Base-by-base conservation (phyloP, 164 flowering plant genomes). In the Protea cynaroides region DNA sequence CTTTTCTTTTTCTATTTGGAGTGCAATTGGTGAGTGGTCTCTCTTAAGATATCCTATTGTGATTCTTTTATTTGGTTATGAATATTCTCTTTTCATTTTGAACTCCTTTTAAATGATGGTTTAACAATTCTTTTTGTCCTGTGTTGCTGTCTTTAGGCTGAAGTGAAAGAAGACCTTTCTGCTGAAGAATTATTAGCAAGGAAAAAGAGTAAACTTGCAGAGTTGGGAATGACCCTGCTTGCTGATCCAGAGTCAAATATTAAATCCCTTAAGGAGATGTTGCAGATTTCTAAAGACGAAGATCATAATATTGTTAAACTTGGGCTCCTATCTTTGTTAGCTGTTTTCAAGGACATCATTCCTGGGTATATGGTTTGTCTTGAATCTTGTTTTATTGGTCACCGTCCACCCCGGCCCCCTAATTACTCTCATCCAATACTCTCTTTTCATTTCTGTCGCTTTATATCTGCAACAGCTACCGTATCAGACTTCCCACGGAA, bases 401-500 rank as follows among this genome's bases (percentile, higher is more conserved):
- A 5, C 34, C 5, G 34, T 29, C 34, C 34, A 29, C 34, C 5
- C 4, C 34, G 34, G 5, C 34, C 34, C 34, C 55, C 34, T 18
- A 1, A 24, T 34, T 19, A 9, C 43, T 3, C 54, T 29, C 49
- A 21, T 56, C 34, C 24, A 47, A 38, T 68, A 0, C 24, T 72
- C 11, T 64, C 17, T 63, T 1, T 10, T 49, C 46, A 50, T 22
- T 54, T 61, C 54, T 71, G 37, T 51, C 59, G 15, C 63, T 59
- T 61, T 22, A 24, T 72, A 29, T 59, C 22, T 69, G 58, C 40
- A 56, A 71, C 86, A 94, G 98, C 46, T 91, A 89, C 66, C 93
- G 97, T 43, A 92, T 95, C 57, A 80, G 99, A 81, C 94, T 92
- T 64, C 99, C 99, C 15, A 90, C 96, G 66, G 96, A 90, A 63